Base-by-base conservation (phyloP, 1,139 yeast genomes). In the Lodderomyces elongisporus region DNA sequence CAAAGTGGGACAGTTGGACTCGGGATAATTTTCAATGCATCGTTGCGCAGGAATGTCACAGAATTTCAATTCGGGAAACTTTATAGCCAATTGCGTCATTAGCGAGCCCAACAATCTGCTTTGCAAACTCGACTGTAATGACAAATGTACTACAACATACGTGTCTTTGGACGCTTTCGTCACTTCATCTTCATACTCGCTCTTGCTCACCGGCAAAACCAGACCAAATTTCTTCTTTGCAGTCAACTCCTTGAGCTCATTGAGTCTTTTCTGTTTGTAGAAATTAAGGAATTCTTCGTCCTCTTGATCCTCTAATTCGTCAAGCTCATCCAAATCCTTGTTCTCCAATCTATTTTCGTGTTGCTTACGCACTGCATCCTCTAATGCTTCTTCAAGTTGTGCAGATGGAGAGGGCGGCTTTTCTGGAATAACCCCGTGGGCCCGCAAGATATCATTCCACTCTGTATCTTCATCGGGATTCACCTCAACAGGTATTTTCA, bases 391-490 rank as follows among this genome's bases (percentile, higher is more conserved):
- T 52, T 91, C 97, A 32, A 91, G 57, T 56, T 87, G 84, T 28
- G 74, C 85, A 0, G 94, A 75, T 10, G 96, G 95, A 17, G 95
- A 85, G 15, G 93, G 91, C 21, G 94, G 88, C 48, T 81, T 79
- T 52, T 85, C 89, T 0, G 98, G 98, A 34, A 91, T 87, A 41
- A 91, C 78, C 9, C 97, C 97, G 44, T 89, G 87, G 5, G 77
- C 74, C 43, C 99, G 68, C 31, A 91, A 69, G 44, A 91, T 88
- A 58, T 91, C 99, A 54, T 91, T 91, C 98, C 99, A 91, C 57
- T 91, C 98, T 1, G 98, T 91, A 54, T 91, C 99, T 58, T 91
- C 98, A 42, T 75, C 77, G 24, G 96, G 96, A 59, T 91, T 89
- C 36, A 89, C 96, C 58, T 88, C 89, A 33, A 88, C 93, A 48